Evolutionary conservation across 2,329 filamentous ascomycete genomes (phyloP), one percentile per base, ranked within the genome.

Genomic region (Dendrostoma leiphaemia): DNA sequence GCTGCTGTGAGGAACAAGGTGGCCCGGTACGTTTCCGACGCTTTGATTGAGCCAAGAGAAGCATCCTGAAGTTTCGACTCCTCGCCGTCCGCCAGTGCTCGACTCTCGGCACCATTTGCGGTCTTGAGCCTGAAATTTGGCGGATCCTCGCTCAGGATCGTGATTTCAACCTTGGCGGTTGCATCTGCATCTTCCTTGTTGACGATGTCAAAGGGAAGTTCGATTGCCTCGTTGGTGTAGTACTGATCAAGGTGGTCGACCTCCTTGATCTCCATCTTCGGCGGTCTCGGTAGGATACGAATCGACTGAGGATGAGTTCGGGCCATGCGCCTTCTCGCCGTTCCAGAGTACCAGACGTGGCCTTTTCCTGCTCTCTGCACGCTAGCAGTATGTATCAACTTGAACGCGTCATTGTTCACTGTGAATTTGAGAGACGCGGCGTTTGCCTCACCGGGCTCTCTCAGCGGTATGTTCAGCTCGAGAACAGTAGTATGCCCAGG

Each of bases 151-250:
- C 89, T 89, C 38, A 86, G 77, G 3, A 95, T 69, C 41, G 82
- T 76, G 19, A 89, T 78, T 59, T 91, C 85, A 7, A 96, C 71
- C 54, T 84, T 86, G 21, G 89, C 84, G 58, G 84, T 80, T 0
- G 90, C 88, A 15, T 88, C 83, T 57, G 90, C 87, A 5, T 91
- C 90, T 73, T 99, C 94, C 46, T 85, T 85, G 62, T 99, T 99
- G 53, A 84, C 65, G 3, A 97, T 74, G 40, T 87, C 82, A 35
- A 97, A 76, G 0, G 79, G 73, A 21, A 97, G 69, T 6, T 75
- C 74, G 26, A 97, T 82, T 0, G 75, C 69, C 71, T 99, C 94
- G 63, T 95, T 88, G 1, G 89, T 89, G 66, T 96, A 97, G 68
- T 93, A 95, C 51, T 91, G 86, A 12, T 83, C 79, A 53, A 80